A percentile compares a stretch with the other conserved stretches of the same genome.
phyloP scores from a whole-genome alignment of 1,284 basidiomycete genomes.

The Xerocomus minutiporus region DNA sequence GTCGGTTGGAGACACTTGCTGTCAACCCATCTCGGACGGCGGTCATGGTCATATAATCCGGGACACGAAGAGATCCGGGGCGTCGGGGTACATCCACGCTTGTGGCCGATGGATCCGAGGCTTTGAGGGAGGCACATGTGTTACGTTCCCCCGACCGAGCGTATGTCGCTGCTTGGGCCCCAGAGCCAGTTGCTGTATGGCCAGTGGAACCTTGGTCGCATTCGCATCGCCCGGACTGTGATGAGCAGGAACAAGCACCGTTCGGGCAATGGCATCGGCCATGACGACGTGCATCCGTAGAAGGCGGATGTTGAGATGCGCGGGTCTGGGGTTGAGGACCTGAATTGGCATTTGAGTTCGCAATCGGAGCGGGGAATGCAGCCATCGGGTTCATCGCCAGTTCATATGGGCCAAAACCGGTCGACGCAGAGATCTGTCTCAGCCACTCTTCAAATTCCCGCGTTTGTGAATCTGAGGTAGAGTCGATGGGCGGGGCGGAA shows the following conservation, averaged over 20 bases:
- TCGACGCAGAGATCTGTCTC: conserved; percentile 33
- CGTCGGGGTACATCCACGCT: conserved; percentile 10
- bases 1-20: conserved; percentile 19
- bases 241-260: conserved; percentile 35
- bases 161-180: conserved; percentile 7
- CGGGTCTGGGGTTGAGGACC: conserved; percentile 6
- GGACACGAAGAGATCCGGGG: conserved; percentile 22
- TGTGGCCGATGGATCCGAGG: conserved; percentile 11
- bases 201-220: conserved; percentile 20
- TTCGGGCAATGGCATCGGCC: conserved; percentile 35
- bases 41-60: conserved; percentile 35
- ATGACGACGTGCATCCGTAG: conserved; percentile 27
- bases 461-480: conserved; percentile 27
- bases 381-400: conserved; percentile 23
- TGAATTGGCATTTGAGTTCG: conserved; percentile 11
- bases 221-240: conserved; percentile 32
- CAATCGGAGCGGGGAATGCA: conserved; percentile 12
- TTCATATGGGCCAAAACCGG: conserved; percentile 27
- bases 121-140: conserved; percentile 8
- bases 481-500: conserved; percentile 22
- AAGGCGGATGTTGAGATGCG: conserved; percentile 16
- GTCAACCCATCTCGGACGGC: conserved; percentile 26
- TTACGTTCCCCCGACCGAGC: conserved; percentile 21
- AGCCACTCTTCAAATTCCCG: conserved; percentile 50
- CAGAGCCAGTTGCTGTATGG: neutral